These are phyloP conservation scores for Ensete ventricosum DNA, from an alignment of 176 grass and related monocot genomes.

Conservation along the genomic window DNA sequence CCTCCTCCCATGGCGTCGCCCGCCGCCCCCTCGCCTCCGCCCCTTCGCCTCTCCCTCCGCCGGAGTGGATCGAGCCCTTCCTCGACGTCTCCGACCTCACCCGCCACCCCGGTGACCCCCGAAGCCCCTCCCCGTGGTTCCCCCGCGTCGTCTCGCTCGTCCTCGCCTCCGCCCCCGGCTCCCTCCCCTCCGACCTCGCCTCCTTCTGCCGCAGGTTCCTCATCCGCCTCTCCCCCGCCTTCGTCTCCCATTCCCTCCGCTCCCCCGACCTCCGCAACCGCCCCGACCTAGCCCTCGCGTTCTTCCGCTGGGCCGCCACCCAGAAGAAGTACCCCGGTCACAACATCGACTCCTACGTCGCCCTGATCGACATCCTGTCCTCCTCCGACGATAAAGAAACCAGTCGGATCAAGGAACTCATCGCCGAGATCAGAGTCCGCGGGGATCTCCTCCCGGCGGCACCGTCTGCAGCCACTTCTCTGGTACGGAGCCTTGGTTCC, in stretches of 20 bases:
- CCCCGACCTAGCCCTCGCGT: slow-evolving; percentile 44
- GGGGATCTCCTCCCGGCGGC: slow-evolving; percentile 21
- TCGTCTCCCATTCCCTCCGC: slow-evolving; percentile 48
- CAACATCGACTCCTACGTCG: slow-evolving; percentile 49
- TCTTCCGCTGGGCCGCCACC: slow-evolving; percentile 53
- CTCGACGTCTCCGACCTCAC: slow-evolving; percentile 46
- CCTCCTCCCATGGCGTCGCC: background rate
- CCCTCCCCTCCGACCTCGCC: slow-evolving; percentile 49
- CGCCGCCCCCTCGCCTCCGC: background rate
- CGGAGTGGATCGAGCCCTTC: slow-evolving; percentile 64
- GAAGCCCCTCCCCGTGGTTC: slow-evolving; percentile 59
- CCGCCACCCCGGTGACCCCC: slow-evolving; percentile 7
- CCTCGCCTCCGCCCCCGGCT: slow-evolving; percentile 37
- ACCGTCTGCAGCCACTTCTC: slow-evolving; percentile 33
- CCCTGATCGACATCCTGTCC: slow-evolving; percentile 55
- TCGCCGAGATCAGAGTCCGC: slow-evolving; percentile 42
- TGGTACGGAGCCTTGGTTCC: slow-evolving; percentile 54
- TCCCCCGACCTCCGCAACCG: slow-evolving; percentile 32
- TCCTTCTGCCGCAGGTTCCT: slow-evolving; percentile 67
- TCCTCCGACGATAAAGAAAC: slow-evolving; percentile 10
- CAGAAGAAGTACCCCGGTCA: slow-evolving; percentile 35
- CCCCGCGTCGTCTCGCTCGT: slow-evolving; percentile 53
- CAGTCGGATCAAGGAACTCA: slow-evolving; percentile 26
- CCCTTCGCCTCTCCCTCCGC: slow-evolving; percentile 16
- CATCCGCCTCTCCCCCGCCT: slow-evolving; percentile 60